phyloP scores from a whole-genome alignment of 2,329 filamentous ascomycete species.

The Aspergillus neotritici region DNA sequence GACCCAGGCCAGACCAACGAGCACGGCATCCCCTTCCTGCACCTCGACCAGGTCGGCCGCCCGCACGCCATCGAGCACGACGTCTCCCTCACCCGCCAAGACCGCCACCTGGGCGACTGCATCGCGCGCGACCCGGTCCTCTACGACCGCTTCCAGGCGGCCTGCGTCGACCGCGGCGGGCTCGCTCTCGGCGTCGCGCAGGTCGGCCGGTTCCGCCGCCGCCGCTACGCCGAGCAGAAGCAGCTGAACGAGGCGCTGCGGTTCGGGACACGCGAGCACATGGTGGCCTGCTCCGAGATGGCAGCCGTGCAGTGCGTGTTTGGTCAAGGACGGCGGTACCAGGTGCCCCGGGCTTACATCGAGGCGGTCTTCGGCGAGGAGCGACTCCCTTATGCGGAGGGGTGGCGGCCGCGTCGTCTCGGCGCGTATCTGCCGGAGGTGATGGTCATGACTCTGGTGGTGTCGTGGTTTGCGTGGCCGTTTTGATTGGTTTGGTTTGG shows the following conservation, averaged over 20 bases:
- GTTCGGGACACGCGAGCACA: slow-evolving; percentile 6
- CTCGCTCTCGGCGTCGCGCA: slow-evolving; percentile 1
- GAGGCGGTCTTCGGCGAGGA: slow-evolving; percentile 13
- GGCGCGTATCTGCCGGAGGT: slow-evolving; percentile 9
- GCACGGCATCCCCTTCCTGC: slow-evolving; percentile 5
- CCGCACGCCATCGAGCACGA: slow-evolving; percentile 15
- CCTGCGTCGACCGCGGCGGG: neutral
- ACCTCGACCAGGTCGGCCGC: slow-evolving; percentile 14
- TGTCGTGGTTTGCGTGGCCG: slow-evolving; percentile 13
- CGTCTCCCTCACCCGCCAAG: slow-evolving; percentile 13
- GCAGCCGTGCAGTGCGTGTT: slow-evolving; percentile 9
- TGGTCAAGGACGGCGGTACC: slow-evolving; percentile 5
- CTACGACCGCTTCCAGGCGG: slow-evolving; percentile 2
- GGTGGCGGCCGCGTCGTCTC: slow-evolving; percentile 10
- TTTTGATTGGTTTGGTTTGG: slow-evolving; percentile 1
- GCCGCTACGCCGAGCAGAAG: slow-evolving; percentile 8
- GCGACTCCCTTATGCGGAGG: slow-evolving; percentile 13
- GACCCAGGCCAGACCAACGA: slow-evolving; percentile 9
- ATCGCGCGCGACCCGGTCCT: slow-evolving; percentile 5
- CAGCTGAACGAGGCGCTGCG: slow-evolving; percentile 3
- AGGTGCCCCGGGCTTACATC: slow-evolving; percentile 11
- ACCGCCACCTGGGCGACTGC: slow-evolving; percentile 13
- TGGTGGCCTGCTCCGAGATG: slow-evolving; percentile 9
- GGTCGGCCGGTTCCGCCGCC: slow-evolving; percentile 8
- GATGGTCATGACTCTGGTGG: neutral